phyloP scores from a whole-genome alignment of 257 asterid genomes.

The Cruciata laevipes region DNA sequence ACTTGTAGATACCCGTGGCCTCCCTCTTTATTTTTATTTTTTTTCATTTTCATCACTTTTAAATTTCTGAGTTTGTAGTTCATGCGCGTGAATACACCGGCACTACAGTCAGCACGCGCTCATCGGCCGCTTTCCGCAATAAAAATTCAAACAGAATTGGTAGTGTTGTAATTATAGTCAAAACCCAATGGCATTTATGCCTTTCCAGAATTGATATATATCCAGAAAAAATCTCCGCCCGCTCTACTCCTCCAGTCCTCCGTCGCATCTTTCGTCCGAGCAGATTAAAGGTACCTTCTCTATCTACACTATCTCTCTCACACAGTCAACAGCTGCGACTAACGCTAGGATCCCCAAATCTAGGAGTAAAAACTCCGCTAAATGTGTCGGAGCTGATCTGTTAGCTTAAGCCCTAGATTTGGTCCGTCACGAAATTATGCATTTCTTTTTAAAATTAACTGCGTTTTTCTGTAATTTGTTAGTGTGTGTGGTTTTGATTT shows the following conservation, averaged over 20 bases:
- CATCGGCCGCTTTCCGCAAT: conserved; percentile 3
- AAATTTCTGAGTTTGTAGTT: not conserved
- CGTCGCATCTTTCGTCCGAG: conserved; percentile 42
- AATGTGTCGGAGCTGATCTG: conserved; percentile 19
- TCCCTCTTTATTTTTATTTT: too few relatives aligned
- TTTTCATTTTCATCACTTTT: too few relatives aligned
- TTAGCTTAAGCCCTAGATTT: conserved; percentile 12
- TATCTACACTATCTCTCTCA: conserved; percentile 31
- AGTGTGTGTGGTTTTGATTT: not conserved
- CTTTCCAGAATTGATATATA: conserved; percentile 16
- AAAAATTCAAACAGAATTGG: conserved; percentile 14
- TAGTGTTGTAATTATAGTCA: conserved; percentile 24
- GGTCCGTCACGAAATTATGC: not conserved
- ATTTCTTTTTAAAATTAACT: not conserved
- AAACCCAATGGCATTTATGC: conserved; percentile 21
- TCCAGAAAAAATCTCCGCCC: conserved; percentile 18
- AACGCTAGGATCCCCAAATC: conserved; percentile 38
- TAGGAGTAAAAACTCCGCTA: conserved; percentile 24
- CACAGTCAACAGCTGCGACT: conserved; percentile 2
- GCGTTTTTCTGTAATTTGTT: not conserved
- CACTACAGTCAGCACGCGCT: not conserved
- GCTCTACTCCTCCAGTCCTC: conserved; percentile 32
- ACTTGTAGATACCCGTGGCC: too few relatives aligned
- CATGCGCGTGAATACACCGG: not conserved
- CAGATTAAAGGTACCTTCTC: conserved; percentile 38